Percentiles rank a stretch among this genome's conserved stretches.
These are phyloP conservation scores for Coniophora puteana DNA, from an alignment of 1,284 basidiomycete genomes.

Conservation along the genomic window DNA sequence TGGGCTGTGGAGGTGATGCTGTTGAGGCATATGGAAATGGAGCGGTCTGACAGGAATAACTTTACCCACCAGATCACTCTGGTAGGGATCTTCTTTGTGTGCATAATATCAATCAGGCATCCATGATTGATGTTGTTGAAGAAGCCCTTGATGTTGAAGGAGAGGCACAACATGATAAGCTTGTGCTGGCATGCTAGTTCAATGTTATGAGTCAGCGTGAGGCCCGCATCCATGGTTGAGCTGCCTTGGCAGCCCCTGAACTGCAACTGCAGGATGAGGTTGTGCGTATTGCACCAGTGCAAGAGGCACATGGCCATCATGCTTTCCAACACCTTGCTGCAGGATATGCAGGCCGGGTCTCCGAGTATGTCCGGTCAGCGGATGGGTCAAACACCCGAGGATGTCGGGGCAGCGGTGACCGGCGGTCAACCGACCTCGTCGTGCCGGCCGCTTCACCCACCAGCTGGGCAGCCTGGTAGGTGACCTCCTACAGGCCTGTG, in stretches of 20 bases:
- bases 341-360: too few relatives aligned
- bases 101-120: slow-evolving; percentile 6
- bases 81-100: slow-evolving; percentile 9
- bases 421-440: too few relatives aligned
- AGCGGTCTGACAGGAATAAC: slow-evolving; percentile 13
- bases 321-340: slow-evolving; percentile 24
- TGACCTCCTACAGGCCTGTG: too few relatives aligned
- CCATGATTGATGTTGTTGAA: slow-evolving; percentile 28
- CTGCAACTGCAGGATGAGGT: slow-evolving; percentile 10
- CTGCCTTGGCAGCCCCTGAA: too few relatives aligned
- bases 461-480: too few relatives aligned
- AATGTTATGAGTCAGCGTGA: slow-evolving; percentile 21
- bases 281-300: background rate
- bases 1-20: slow-evolving; percentile 2
- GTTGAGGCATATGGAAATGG: slow-evolving; percentile 14
- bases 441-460: too few relatives aligned
- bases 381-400: too few relatives aligned
- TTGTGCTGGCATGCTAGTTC: slow-evolving; percentile 20
- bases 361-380: too few relatives aligned
- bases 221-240: slow-evolving; percentile 27
- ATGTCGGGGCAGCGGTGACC: too few relatives aligned
- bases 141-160: slow-evolving; percentile 27
- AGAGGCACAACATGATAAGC: slow-evolving; percentile 19
- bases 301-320: slow-evolving; percentile 17
- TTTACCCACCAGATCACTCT: slow-evolving; percentile 11